Percentiles rank a stretch among this genome's conserved stretches.
phyloP scores from a whole-genome alignment of 441 rosid species.

The Croton setiger region DNA sequence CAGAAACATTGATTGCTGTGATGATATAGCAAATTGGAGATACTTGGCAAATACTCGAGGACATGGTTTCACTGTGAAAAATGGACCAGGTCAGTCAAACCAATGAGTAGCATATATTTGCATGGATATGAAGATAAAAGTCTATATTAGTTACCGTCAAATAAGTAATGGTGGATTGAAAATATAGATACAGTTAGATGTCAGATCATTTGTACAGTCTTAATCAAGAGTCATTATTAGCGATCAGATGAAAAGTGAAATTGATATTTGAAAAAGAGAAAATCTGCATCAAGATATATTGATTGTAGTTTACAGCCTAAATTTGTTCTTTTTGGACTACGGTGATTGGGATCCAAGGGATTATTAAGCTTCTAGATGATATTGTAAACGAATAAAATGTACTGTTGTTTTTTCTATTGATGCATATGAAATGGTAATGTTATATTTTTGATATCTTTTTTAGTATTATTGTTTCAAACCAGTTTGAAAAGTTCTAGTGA shows the following conservation, averaged over 20 bases:
- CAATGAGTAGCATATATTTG: neutral
- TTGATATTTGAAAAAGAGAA: neutral
- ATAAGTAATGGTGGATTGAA: neutral
- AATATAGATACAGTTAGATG: neutral
- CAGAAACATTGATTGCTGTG: conserved; percentile 16
- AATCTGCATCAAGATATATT: neutral
- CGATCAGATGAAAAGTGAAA: neutral
- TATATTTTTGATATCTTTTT: neutral
- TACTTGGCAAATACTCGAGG: neutral
- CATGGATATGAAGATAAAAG: neutral
- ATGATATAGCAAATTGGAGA: conserved; percentile 21
- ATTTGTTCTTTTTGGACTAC: neutral
- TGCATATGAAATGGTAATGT: neutral
- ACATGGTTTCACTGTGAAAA: neutral
- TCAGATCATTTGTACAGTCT: neutral
- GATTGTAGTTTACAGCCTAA: neutral
- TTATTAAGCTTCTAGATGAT: neutral
- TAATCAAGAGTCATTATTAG: neutral
- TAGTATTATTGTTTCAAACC: neutral
- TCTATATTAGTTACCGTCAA: conserved; percentile 1
- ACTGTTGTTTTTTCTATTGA: neutral
- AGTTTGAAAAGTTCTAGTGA: neutral
- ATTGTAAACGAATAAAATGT: neutral
- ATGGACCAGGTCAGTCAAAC: conserved; percentile 18
- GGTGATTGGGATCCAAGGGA: neutral